Conservation (phyloP, 306 rosid genomes). For the Myrica gale region DNA sequence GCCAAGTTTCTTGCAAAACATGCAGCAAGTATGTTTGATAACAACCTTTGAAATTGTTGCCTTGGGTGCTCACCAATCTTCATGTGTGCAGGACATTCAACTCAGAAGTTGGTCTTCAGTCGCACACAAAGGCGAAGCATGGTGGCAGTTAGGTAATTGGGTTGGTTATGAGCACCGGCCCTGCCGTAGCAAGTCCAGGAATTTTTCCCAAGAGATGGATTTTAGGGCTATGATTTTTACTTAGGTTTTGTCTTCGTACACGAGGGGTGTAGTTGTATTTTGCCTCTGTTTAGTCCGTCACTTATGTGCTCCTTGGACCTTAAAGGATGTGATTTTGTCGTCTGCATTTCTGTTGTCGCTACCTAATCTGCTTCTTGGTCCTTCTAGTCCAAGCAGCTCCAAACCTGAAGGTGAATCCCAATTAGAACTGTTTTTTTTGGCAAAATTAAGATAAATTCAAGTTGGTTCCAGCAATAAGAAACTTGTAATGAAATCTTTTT, state of each 20-base stretch:
- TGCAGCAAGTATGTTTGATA: conserved; percentile 54
- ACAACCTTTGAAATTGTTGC: no score
- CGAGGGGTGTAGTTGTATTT: neutral
- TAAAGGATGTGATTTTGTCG: neutral
- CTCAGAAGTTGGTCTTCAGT: conserved; percentile 60
- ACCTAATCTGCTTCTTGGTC: neutral
- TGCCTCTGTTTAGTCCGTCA: neutral
- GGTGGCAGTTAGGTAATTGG: conserved; percentile 27
- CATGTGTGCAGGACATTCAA: conserved; percentile 43
- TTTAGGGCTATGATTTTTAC: neutral
- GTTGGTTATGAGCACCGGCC: neutral
- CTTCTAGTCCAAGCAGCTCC: no score
- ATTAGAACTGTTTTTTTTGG: no score
- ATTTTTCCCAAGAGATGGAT: neutral
- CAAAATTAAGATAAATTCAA: no score
- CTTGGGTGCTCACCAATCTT: neutral
- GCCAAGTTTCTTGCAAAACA: conserved; percentile 51
- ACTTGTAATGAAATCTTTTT: no score
- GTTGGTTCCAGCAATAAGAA: no score
- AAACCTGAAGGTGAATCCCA: no score
- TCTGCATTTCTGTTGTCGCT: neutral
- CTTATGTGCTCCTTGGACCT: neutral
- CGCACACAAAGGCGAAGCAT: conserved; percentile 84
- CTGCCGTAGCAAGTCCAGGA: conserved; percentile 14
- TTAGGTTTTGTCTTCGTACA: neutral